phyloP scores from a whole-genome alignment of 1,284 basidiomycete species.

The Rhodotorula sp. region DNA sequence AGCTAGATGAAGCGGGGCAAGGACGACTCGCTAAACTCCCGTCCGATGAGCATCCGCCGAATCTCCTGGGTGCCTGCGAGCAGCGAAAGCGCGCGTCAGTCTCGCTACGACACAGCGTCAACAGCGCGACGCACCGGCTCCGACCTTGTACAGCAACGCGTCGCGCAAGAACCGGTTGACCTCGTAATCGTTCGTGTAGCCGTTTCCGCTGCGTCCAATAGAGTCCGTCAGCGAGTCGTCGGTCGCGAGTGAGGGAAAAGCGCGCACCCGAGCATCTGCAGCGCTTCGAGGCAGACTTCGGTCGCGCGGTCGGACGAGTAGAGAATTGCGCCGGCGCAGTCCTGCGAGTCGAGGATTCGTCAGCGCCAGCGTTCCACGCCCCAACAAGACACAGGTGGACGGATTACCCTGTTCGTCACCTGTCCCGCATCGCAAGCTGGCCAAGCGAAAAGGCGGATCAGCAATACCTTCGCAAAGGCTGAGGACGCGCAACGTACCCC shows the following conservation, averaged over 20 bases:
- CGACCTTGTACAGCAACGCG: constrained; percentile 80
- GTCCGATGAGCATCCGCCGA: constrained; percentile 42
- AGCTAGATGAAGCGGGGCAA: not conserved
- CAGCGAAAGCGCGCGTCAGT: not conserved
- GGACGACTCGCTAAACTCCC: constrained; percentile 37
- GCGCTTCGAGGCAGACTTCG: constrained; percentile 83
- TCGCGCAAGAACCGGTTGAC: constrained; percentile 81
- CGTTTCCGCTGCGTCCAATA: constrained; percentile 21
- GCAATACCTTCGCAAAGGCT: not conserved
- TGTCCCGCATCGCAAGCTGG: constrained; percentile 75
- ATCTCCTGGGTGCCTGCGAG: constrained; percentile 9
- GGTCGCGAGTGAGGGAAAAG: constrained; percentile 32
- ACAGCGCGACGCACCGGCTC: constrained; percentile 65
- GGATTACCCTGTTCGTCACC: constrained; percentile 70
- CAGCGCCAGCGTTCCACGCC: not conserved
- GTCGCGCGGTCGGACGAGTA: constrained; percentile 86
- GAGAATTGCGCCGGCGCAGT: constrained; percentile 86
- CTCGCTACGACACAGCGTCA: not conserved
- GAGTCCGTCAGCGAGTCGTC: not conserved
- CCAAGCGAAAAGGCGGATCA: not conserved
- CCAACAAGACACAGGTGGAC: not conserved
- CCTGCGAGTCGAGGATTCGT: constrained; percentile 54
- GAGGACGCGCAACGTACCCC: constrained; percentile 42
- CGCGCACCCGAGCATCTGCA: constrained; percentile 84
- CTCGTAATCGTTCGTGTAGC: constrained; percentile 63